These are phyloP conservation scores for Kernera saxatilis DNA, from an alignment of 345 rosid genomes.

Conservation along the genomic window DNA sequence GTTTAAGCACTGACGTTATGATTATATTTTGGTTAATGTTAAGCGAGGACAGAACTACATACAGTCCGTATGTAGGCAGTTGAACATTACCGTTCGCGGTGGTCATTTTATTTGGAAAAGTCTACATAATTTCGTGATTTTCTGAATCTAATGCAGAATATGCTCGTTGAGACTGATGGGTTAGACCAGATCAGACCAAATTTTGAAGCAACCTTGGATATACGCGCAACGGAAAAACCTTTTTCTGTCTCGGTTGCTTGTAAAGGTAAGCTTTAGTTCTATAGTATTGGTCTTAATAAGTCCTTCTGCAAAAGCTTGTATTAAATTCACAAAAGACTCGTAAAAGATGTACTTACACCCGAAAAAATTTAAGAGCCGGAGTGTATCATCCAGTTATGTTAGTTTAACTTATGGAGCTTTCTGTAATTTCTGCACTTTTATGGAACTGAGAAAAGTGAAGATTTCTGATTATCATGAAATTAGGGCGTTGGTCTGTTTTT, in stretches of 20 bases:
- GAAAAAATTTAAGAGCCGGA: too few species aligned
- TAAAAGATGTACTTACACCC: too few species aligned
- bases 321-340: neutral
- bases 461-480: neutral
- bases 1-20: too few species aligned
- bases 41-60: neutral
- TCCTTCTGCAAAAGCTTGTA: neutral
- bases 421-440: neutral
- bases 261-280: conserved; percentile 38
- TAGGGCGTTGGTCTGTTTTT: neutral
- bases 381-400: neutral
- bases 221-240: conserved; percentile 30
- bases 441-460: neutral
- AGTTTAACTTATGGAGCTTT: neutral
- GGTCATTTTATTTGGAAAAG: neutral
- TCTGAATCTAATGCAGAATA: conserved; percentile 31
- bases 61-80: neutral
- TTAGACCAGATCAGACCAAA: conserved; percentile 46
- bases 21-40: too few species aligned
- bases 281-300: neutral
- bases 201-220: conserved; percentile 42
- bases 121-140: neutral
- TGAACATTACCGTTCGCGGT: neutral
- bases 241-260: conserved; percentile 41
- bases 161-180: conserved; percentile 34